Percentiles rank a stretch among this genome's conserved stretches.
Conservation (phyloP, 805 yeast genomes). For the Ogataea haglerorum region DNA sequence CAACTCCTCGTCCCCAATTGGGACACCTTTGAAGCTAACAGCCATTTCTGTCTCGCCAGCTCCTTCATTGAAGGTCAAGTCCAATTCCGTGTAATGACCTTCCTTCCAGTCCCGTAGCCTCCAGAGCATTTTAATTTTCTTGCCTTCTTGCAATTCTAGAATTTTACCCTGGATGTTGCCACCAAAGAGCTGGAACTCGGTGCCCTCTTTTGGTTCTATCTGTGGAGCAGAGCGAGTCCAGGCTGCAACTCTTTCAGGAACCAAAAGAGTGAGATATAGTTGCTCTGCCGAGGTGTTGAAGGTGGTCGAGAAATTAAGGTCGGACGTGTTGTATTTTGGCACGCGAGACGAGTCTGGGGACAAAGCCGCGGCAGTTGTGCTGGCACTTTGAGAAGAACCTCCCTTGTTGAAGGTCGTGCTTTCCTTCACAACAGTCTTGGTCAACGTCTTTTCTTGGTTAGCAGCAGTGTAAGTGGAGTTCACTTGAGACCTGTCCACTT, state of each 20-base stretch:
- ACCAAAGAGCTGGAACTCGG: conserved; percentile 71
- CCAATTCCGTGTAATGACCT: conserved; percentile 74
- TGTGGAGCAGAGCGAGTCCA: conserved; percentile 80
- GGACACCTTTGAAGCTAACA: conserved; percentile 82
- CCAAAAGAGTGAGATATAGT: conserved; percentile 71
- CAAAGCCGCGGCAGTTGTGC: not conserved
- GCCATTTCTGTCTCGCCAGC: conserved; percentile 79
- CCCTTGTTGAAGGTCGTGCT: conserved; percentile 29
- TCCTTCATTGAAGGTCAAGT: conserved; percentile 68
- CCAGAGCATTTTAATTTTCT: conserved; percentile 74
- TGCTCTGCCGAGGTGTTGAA: conserved; percentile 90
- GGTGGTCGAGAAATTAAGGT: conserved; percentile 69
- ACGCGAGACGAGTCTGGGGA: conserved; percentile 19
- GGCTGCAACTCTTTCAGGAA: conserved; percentile 75
- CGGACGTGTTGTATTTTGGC: conserved; percentile 76
- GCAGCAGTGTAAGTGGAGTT: conserved; percentile 53
- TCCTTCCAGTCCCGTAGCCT: conserved; percentile 83
- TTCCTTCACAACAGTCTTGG: conserved; percentile 28
- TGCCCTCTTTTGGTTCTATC: conserved; percentile 58
- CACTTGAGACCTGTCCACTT: conserved; percentile 67
- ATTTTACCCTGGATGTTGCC: conserved; percentile 81
- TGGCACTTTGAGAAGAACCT: conserved; percentile 2
- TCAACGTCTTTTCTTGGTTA: conserved; percentile 37
- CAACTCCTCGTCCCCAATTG: conserved; percentile 91
- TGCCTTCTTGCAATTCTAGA: conserved; percentile 53